Evolutionary conservation across 2,329 filamentous ascomycete species (phyloP).

Genomic region (Fonsecaea nubica): DNA sequence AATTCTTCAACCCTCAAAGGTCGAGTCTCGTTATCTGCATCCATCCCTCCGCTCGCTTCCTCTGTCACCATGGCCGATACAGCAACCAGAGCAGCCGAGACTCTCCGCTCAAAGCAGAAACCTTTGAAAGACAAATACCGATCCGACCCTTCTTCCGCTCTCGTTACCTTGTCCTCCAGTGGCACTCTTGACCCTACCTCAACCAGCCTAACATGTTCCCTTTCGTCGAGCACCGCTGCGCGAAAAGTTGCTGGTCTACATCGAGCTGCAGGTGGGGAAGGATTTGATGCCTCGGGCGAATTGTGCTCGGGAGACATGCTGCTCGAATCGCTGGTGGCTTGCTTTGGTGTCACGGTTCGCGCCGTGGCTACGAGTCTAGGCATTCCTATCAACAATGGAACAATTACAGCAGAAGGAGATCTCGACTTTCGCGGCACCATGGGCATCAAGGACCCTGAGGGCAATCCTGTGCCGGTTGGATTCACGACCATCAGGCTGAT

Average conservation of each 20-base stretch:
- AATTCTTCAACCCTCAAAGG: background rate
- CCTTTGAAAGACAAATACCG: slow-evolving; percentile 57
- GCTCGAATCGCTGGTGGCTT: slow-evolving; percentile 58
- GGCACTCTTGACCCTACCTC: slow-evolving; percentile 54
- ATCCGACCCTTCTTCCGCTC: slow-evolving; percentile 51
- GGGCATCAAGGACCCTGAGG: slow-evolving; percentile 51
- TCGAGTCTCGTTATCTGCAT: background rate
- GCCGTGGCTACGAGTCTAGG: slow-evolving; percentile 57
- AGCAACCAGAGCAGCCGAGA: slow-evolving; percentile 31
- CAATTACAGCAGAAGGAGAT: slow-evolving; percentile 55
- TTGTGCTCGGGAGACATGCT: slow-evolving; percentile 60
- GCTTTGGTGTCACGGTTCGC: slow-evolving; percentile 59
- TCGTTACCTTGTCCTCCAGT: slow-evolving; percentile 55
- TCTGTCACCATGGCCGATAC: slow-evolving; percentile 33
- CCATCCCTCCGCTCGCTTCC: background rate
- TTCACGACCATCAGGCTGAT: slow-evolving; percentile 55
- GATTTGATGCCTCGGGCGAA: slow-evolving; percentile 52
- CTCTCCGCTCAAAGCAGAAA: slow-evolving; percentile 56
- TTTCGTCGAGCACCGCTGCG: slow-evolving; percentile 52
- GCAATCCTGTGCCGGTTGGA: slow-evolving; percentile 52
- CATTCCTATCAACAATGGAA: slow-evolving; percentile 53
- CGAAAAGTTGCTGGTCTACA: slow-evolving; percentile 56
- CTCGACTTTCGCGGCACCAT: slow-evolving; percentile 58
- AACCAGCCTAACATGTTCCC: slow-evolving; percentile 53
- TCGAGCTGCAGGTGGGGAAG: slow-evolving; percentile 56